Base-by-base conservation (phyloP, 1,139 yeast genomes). In the Kodamaea ohmeri region DNA sequence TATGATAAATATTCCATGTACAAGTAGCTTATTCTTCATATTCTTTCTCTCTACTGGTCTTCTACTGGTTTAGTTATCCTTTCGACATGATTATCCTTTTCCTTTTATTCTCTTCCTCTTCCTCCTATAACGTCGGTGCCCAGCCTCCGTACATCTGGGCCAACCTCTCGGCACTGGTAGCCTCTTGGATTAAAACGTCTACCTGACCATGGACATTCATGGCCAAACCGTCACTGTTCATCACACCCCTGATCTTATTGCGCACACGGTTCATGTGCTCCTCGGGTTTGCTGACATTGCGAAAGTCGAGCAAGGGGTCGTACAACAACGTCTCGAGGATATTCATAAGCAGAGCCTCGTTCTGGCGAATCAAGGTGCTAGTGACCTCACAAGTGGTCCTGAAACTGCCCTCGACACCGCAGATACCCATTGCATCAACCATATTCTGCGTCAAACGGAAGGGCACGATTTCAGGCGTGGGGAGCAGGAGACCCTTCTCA, bases 71-170 rank as follows among this genome's bases (percentile, higher is more conserved):
- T n/a, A n/a, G n/a, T n/a, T n/a, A n/a, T n/a, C n/a, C n/a, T n/a
- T n/a, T n/a, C n/a, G 12, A 24, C 6, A 6, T 5, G 13, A 24
- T 9, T 24, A n/a, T 24, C 12, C n/a, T 5, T 6, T 9, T 24
- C 6, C n/a, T 11, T 24, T 24, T 13, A 24, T 25, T 13, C 12
- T 4, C 28, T 25, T 11, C 17, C n/a, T 13, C 4, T n/a, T 25
- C 11, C 6, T 31, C 21, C 25, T 24, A 38, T 11, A 67, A 51
- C 47, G 66, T 86, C 2, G 97, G 83, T 53, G 86, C 76, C 98
- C 98, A 92, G 2, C 99, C 99, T 25, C 86, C 80, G 59, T 88
- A 94, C 98, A 94, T 92, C 49, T 75, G 83, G 21, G 87, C 72
- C 37, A 94, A 64, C 46, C 83, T 80, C 38, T 81, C 86, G 5